These are phyloP conservation scores for Paecilomyces dactylethromorphus DNA, from an alignment of 2,329 filamentous ascomycete genomes.

Conservation along the genomic window DNA sequence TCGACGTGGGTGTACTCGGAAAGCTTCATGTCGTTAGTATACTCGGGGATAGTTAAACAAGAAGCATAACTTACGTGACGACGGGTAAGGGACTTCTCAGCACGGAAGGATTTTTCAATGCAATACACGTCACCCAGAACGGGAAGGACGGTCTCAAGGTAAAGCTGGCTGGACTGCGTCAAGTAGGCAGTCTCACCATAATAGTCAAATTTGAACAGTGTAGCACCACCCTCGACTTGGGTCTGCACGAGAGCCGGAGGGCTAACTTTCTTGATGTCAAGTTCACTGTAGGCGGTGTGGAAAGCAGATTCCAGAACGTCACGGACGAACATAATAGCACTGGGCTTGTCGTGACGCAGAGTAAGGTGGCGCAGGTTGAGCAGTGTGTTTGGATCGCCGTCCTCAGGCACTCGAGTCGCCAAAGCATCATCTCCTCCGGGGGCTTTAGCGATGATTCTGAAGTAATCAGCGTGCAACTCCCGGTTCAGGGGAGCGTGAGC, in stretches of 20 bases:
- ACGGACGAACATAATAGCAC: slow-evolving; percentile 82
- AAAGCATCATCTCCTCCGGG: slow-evolving; percentile 86
- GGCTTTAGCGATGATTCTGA: slow-evolving; percentile 69
- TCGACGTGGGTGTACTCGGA: slow-evolving; percentile 97
- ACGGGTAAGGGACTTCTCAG: slow-evolving; percentile 90
- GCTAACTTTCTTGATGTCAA: slow-evolving; percentile 72
- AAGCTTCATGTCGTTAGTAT: slow-evolving; percentile 33
- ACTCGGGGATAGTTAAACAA: background rate
- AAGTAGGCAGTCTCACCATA: slow-evolving; percentile 88
- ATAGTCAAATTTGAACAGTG: slow-evolving; percentile 83
- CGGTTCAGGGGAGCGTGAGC: slow-evolving; percentile 75
- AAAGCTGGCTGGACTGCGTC: slow-evolving; percentile 94
- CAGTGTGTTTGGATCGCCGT: slow-evolving; percentile 65
- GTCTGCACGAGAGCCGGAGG: slow-evolving; percentile 92
- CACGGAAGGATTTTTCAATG: slow-evolving; percentile 97
- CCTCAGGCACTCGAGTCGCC: slow-evolving; percentile 69
- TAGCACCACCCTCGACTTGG: slow-evolving; percentile 86
- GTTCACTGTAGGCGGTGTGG: slow-evolving; percentile 68
- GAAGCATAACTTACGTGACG: slow-evolving; percentile 52
- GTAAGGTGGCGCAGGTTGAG: slow-evolving; percentile 79
- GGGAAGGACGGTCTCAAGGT: slow-evolving; percentile 90
- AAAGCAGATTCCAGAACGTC: slow-evolving; percentile 77
- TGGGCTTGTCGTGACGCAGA: slow-evolving; percentile 75
- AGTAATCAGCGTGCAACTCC: slow-evolving; percentile 87
- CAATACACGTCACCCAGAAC: slow-evolving; percentile 94